Evolutionary conservation across 257 asterid species (phyloP).

Genomic region (Voacanga thouarsii): DNA sequence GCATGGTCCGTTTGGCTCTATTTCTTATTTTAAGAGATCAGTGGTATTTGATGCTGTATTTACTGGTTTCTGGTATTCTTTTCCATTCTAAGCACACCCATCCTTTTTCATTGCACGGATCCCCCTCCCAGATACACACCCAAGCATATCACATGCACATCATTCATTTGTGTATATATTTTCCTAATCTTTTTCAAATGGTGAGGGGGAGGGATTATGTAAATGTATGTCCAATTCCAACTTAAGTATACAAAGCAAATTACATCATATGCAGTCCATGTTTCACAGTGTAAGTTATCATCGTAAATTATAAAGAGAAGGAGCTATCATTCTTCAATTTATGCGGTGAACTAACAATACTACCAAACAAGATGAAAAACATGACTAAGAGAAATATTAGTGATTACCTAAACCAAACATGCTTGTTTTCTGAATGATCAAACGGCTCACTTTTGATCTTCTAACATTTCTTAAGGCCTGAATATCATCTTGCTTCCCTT

Average conservation of each 20-base stretch:
- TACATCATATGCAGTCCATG: background rate
- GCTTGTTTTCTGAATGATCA: slow-evolving; percentile 85
- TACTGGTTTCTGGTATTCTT: background rate
- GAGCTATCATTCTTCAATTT: background rate
- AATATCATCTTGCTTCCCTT: slow-evolving; percentile 83
- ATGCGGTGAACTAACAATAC: background rate
- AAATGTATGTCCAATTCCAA: background rate
- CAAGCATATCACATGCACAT: background rate
- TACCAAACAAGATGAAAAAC: background rate
- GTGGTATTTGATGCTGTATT: background rate
- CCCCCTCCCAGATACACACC: background rate
- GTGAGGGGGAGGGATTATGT: background rate
- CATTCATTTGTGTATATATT: background rate
- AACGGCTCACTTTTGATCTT: slow-evolving; percentile 80
- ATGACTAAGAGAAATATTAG: background rate
- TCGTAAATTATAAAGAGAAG: background rate
- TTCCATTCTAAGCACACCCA: background rate
- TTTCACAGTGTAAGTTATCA: too few relatives aligned
- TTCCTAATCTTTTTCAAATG: too few relatives aligned
- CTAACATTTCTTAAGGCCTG: slow-evolving; percentile 55
- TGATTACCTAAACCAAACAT: slow-evolving; percentile 84
- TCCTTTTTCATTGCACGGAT: background rate
- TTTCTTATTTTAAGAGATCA: background rate
- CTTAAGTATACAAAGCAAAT: background rate
- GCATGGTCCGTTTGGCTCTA: background rate